phyloP scores from a whole-genome alignment of 1,139 yeast species.

The Hemisphaericaspora subhashii region DNA sequence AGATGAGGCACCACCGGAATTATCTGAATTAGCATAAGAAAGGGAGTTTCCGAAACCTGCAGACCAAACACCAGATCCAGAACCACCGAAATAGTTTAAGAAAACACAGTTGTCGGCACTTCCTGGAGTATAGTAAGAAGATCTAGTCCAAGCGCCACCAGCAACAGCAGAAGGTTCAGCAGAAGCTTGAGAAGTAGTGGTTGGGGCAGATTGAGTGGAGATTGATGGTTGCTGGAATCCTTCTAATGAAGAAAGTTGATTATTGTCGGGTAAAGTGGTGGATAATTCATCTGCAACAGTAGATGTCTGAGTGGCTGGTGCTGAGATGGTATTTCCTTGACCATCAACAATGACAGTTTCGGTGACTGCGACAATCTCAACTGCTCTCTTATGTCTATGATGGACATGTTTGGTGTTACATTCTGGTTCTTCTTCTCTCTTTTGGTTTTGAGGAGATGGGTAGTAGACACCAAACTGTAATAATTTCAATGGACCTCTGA shows the following conservation, averaged over 20 bases:
- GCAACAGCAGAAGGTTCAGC: conserved; percentile 31
- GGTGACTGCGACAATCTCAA: conserved; percentile 68
- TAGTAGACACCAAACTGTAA: conserved; percentile 65
- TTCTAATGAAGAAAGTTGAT: background rate
- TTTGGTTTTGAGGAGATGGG: conserved; percentile 36
- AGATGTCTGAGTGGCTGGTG: conserved; percentile 23
- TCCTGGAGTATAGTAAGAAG: conserved; percentile 67
- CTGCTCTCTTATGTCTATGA: conserved; percentile 64
- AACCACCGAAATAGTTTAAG: conserved; percentile 83
- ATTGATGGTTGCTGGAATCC: conserved; percentile 20
- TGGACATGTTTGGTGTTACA: conserved; percentile 48
- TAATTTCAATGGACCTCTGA: conserved; percentile 73
- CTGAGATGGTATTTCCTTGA: conserved; percentile 50
- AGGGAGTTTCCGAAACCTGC: conserved; percentile 87
- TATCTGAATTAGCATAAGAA: conserved; percentile 77
- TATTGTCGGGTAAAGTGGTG: conserved; percentile 1
- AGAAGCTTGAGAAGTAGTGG: conserved; percentile 32
- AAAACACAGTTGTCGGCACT: conserved; percentile 68
- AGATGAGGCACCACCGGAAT: conserved; percentile 64
- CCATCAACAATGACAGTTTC: conserved; percentile 68
- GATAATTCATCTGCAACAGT: conserved; percentile 25
- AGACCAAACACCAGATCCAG: conserved; percentile 84
- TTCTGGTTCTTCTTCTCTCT: conserved; percentile 39
- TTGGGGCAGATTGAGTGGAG: conserved; percentile 21
- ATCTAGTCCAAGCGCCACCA: conserved; percentile 69